These are phyloP conservation scores for Dendrobium chrysotoxum DNA, from an alignment of 106 monocot species.

Conservation along the genomic window DNA sequence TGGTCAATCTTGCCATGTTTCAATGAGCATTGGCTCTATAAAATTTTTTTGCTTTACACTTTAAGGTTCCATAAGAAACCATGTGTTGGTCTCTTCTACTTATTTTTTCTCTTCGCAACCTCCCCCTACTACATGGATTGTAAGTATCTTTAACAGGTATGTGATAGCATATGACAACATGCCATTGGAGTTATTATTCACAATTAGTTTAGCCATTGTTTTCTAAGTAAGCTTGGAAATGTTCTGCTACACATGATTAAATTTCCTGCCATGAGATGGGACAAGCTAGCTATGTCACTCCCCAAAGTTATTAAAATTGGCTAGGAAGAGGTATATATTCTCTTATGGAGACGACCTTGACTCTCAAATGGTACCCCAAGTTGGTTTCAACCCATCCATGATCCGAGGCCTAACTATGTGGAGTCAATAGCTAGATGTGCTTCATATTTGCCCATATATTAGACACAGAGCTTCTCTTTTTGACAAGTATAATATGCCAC, in stretches of 20 bases:
- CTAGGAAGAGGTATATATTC: background rate
- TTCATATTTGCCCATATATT: background rate
- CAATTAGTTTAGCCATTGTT: no score
- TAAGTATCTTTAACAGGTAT: background rate
- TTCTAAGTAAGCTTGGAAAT: background rate
- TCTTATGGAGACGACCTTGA: background rate
- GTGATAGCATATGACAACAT: background rate
- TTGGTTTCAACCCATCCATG: background rate
- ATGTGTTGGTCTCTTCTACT: background rate
- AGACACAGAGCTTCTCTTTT: background rate
- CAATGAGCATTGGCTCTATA: background rate
- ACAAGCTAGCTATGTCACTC: no score
- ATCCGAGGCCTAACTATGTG: background rate
- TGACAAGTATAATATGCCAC: background rate
- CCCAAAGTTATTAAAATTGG: no score
- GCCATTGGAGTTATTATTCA: background rate
- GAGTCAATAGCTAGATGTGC: background rate
- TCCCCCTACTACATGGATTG: background rate
- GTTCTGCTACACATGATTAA: background rate
- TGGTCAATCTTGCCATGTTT: background rate
- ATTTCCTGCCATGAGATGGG: background rate
- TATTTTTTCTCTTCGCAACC: background rate
- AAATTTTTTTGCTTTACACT: background rate
- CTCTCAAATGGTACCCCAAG: background rate
- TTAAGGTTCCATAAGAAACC: background rate